These are phyloP conservation scores for Fusarium sp. DNA, from an alignment of 2,329 filamentous ascomycete genomes.

Conservation along the genomic window DNA sequence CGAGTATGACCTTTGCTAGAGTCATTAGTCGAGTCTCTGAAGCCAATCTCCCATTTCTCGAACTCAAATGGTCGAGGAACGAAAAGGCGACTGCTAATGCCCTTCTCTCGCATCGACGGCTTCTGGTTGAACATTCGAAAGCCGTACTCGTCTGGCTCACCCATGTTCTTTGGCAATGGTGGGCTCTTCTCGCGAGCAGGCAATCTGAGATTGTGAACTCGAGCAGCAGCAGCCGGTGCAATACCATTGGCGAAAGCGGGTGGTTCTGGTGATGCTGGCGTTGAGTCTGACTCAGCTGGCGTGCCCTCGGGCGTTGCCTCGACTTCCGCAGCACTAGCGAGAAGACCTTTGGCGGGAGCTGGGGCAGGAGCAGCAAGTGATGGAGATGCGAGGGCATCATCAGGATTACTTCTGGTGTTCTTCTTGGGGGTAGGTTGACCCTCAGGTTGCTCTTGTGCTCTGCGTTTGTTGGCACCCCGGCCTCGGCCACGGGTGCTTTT, in stretches of 20 bases:
- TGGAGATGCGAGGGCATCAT: constrained; percentile 45
- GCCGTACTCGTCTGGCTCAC: constrained; percentile 64
- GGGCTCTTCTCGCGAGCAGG: constrained; percentile 54
- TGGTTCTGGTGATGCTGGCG: constrained; percentile 52
- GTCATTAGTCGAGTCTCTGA: constrained; percentile 68
- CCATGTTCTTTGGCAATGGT: constrained; percentile 52
- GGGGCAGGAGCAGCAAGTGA: constrained; percentile 46
- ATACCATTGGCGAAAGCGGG: constrained; percentile 44
- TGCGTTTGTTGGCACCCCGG: constrained; percentile 59
- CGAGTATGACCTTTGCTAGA: constrained; percentile 64
- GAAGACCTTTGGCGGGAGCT: constrained; percentile 53
- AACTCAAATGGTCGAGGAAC: constrained; percentile 60
- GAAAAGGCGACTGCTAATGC: constrained; percentile 65
- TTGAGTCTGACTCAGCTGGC: constrained; percentile 51
- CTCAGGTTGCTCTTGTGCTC: constrained; percentile 61
- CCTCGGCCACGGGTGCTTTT: constrained; percentile 48
- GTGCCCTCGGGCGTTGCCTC: constrained; percentile 51
- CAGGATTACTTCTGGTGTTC: constrained; percentile 50
- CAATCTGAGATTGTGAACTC: constrained; percentile 44
- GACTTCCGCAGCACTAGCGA: constrained; percentile 54
- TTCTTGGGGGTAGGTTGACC: constrained; percentile 63
- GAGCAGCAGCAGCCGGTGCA: constrained; percentile 40
- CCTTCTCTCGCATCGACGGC: constrained; percentile 55
- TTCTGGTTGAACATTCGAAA: constrained; percentile 57
- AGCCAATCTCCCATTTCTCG: constrained; percentile 67